Conservation (phyloP, 1,284 basidiomycete genomes). For the Apiotrichum veenhuisii region DNA sequence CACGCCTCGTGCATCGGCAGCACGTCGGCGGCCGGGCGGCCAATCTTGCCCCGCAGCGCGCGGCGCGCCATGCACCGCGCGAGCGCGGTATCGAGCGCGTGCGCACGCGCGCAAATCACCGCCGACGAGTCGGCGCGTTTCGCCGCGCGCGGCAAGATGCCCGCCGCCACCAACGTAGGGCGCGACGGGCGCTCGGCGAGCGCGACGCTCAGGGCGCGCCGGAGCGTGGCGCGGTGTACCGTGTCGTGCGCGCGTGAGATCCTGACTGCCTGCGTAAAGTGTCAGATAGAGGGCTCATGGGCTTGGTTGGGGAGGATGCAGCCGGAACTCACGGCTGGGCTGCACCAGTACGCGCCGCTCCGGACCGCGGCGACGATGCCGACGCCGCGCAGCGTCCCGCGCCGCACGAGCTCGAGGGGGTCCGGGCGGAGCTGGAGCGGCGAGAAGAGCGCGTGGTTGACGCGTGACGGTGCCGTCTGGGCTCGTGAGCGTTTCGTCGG, state of each 20-base stretch:
- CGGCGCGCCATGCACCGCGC: constrained; percentile 14
- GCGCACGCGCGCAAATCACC: constrained; percentile 16
- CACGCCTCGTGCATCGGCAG: constrained; percentile 5
- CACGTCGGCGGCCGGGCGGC: constrained; percentile 4
- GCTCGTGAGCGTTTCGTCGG: constrained; percentile 3
- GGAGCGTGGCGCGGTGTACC: constrained; percentile 12
- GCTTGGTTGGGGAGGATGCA: neutral
- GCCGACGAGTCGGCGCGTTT: neutral
- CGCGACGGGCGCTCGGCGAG: constrained; percentile 15
- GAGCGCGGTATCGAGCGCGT: constrained; percentile 15
- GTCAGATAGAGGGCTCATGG: neutral
- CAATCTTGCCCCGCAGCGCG: constrained; percentile 9
- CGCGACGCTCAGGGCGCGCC: constrained; percentile 14
- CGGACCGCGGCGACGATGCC: constrained; percentile 21
- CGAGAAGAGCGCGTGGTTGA: constrained; percentile 23
- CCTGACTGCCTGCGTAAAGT: constrained; percentile 20
- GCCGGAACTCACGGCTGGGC: constrained; percentile 15
- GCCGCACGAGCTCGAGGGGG: constrained; percentile 23
- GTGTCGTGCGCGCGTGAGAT: constrained; percentile 22
- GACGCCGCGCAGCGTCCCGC: constrained; percentile 25
- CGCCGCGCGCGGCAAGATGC: constrained; percentile 18
- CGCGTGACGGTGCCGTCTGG: constrained; percentile 23
- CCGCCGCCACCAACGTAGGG: constrained; percentile 9
- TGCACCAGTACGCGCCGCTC: constrained; percentile 21
- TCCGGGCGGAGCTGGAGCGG: constrained; percentile 20